phyloP scores from a whole-genome alignment of 352 stramenopile species.

The Phytophthora brassicae region DNA sequence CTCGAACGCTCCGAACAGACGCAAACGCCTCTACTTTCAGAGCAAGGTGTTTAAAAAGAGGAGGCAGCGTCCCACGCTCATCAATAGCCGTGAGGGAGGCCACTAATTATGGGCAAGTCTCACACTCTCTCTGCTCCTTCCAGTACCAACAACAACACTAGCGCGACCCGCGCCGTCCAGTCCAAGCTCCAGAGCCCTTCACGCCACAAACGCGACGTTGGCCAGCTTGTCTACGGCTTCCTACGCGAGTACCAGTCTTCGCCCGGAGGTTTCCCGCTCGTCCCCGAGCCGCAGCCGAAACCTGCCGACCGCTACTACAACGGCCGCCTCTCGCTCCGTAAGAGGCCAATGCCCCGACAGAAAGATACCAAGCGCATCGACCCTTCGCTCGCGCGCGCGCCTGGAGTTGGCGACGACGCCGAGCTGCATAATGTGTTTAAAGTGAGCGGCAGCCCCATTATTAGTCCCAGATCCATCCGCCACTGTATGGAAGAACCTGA shows the following conservation, averaged over 20 bases:
- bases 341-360: constrained; percentile 44
- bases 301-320: constrained; percentile 24
- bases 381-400: constrained; percentile 30
- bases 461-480: constrained; percentile 69
- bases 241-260: constrained; percentile 30
- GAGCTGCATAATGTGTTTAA: constrained; percentile 59
- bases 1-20: no score
- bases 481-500: constrained; percentile 63
- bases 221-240: constrained; percentile 39
- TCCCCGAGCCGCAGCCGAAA: constrained; percentile 19
- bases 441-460: constrained; percentile 58
- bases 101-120: constrained; percentile 27
- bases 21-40: no score
- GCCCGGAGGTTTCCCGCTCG: constrained; percentile 23
- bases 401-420: constrained; percentile 27
- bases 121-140: constrained; percentile 21
- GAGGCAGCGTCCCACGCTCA: no score
- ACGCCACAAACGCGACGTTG: constrained; percentile 35
- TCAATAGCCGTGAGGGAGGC: no score
- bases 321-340: constrained; percentile 14
- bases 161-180: constrained; percentile 25
- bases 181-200: constrained; percentile 19
- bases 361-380: constrained; percentile 60
- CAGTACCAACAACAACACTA: background rate
- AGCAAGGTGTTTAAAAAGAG: no score